Conservation (phyloP, 139 green algal species). For the Picochlorum sp. region DNA sequence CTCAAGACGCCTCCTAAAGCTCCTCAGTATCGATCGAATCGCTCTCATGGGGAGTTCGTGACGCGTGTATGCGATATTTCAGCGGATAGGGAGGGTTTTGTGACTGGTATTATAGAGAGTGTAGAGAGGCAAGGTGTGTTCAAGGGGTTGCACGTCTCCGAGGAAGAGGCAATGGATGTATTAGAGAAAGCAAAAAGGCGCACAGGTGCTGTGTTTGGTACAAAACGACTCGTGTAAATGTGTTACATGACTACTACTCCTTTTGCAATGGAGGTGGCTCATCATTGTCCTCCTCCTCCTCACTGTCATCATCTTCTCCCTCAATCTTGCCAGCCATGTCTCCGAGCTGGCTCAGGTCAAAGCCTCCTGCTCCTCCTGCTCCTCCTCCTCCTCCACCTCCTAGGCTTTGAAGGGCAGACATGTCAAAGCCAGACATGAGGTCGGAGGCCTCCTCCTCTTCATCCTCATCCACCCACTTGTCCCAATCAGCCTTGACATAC, state of each 20-base stretch:
- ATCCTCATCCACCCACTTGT: slow-evolving; percentile 62
- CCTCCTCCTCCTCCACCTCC: slow-evolving; percentile 21
- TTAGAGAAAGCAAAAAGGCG: no score
- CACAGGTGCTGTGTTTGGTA: no score
- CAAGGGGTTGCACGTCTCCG: no score
- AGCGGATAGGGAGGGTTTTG: neutral
- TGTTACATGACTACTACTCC: neutral
- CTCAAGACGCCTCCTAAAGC: slow-evolving; percentile 59
- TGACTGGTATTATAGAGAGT: no score
- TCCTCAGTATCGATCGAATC: slow-evolving; percentile 65
- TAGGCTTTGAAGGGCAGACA: slow-evolving; percentile 27
- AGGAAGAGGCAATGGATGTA: no score
- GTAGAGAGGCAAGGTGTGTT: no score
- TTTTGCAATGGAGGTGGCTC: slow-evolving; percentile 30
- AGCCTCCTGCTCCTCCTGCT: slow-evolving; percentile 15
- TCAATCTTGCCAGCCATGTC: slow-evolving; percentile 17
- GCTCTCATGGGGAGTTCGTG: slow-evolving; percentile 60
- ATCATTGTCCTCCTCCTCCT: slow-evolving; percentile 10
- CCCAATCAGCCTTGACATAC: slow-evolving; percentile 49
- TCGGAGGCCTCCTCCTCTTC: slow-evolving; percentile 35
- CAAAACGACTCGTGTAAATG: neutral
- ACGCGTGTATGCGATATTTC: slow-evolving; percentile 39
- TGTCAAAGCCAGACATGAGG: slow-evolving; percentile 28
- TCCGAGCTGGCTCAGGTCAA: slow-evolving; percentile 10
- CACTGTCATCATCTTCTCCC: slow-evolving; percentile 7